Percentiles rank a stretch among this genome's conserved stretches.
phyloP scores from a whole-genome alignment of 805 yeast species.

The Metschnikowia rubicola region DNA sequence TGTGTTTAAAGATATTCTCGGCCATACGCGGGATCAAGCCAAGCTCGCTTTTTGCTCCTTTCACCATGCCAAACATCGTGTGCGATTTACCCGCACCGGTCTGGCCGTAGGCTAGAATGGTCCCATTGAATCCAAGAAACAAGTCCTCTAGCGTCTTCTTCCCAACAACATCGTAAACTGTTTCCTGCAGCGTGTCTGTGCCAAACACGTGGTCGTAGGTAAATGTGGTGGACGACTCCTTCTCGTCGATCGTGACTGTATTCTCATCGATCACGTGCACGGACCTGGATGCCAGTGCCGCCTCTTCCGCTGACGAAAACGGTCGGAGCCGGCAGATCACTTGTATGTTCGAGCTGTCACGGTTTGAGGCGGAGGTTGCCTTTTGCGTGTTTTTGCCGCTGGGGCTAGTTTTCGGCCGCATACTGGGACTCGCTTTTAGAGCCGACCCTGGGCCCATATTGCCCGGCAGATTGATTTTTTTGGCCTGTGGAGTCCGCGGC shows the following conservation, averaged over 20 bases:
- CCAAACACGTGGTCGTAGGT: conserved; percentile 67
- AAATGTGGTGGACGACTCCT: conserved; percentile 35
- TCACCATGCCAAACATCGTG: conserved; percentile 64
- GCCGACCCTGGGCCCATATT: not conserved
- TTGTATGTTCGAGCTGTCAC: conserved; percentile 40
- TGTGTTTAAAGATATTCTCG: conserved; percentile 58
- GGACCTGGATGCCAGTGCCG: conserved; percentile 17
- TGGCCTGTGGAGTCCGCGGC: conserved; percentile 7
- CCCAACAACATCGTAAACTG: conserved; percentile 58
- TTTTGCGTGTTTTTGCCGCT: not conserved
- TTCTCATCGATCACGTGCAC: conserved; percentile 21
- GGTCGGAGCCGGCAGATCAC: conserved; percentile 78
- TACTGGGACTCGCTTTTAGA: conserved; percentile 2
- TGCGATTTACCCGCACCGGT: conserved; percentile 75
- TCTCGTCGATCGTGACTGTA: conserved; percentile 27
- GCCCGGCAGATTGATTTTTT: not conserved
- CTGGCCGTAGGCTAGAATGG: conserved; percentile 77
- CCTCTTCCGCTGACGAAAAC: conserved; percentile 32
- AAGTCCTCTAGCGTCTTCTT: conserved; percentile 64
- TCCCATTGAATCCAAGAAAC: conserved; percentile 72
- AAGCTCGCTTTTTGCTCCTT: conserved; percentile 18
- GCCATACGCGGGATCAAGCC: conserved; percentile 77
- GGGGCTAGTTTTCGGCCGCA: not conserved
- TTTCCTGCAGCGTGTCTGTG: conserved; percentile 48
- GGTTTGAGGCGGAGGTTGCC: not conserved